Evolutionary conservation across 768 basidiomycete genomes (phyloP), one percentile per base, ranked within the genome.

Genomic region (Lactarius vividus): DNA sequence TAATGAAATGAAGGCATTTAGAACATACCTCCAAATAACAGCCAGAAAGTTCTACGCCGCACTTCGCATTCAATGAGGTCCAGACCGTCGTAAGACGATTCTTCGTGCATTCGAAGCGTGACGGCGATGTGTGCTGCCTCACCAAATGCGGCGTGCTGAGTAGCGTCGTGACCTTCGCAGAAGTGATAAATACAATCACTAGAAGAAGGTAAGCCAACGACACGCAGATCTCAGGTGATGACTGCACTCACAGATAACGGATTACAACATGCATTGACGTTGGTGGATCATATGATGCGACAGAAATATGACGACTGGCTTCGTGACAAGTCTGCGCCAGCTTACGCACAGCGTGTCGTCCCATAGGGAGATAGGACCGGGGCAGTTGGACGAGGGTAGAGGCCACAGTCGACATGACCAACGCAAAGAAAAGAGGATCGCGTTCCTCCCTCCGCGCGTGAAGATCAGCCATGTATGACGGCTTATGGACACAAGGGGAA

Each of bases 391-490:
- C 90, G 13, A 96, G 80, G 0, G 94, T 96, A 18, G 88, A 88
- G 4, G 93, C 91, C 20, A 95, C 85, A 11, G 92, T 92, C 16
- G 88, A 90, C 88, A 95, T 91, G 69, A 97, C 91, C 33, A 96
- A 78, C 5, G 93, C 88, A 72, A 92, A 95, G 80, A 95, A 96
- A 44, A 96, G 84, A 31, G 93, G 92, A 71, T 96, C 91, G 23
- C 86, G 84, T 73, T 95, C 92, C 77, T 96, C 94, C 64, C 92
- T 77, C 52, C 84, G 85, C 0, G 85, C 80, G 68, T 88, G 86
- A 35, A 97, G 80, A 77, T 94, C 94, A n/a, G 91, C 88, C 85
- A 94, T 88, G 75, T 95, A 95, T 1, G 90, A 91, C 31, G 92
- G 92, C 73, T 90, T 91, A 78, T 97, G 95, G 53, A 97, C 79